phyloP scores from a whole-genome alignment of 192 early-diverging fungal genomes.

The Geranomyces variabilis region DNA sequence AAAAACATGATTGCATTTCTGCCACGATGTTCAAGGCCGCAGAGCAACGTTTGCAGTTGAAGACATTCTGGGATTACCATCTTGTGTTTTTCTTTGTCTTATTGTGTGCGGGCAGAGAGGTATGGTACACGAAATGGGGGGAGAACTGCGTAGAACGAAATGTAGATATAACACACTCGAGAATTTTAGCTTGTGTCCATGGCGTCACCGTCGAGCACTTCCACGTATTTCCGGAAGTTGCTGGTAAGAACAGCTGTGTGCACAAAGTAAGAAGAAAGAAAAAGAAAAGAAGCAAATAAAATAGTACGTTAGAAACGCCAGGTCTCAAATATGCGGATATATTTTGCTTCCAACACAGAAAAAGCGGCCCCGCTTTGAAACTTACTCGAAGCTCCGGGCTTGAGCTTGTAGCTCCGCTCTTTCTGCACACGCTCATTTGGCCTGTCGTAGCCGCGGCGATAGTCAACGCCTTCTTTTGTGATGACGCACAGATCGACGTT shows the following conservation, averaged over 20 bases:
- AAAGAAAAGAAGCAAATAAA: neutral
- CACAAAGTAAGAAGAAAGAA: neutral
- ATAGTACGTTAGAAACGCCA: constrained; percentile 4
- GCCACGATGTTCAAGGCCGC: too few species aligned
- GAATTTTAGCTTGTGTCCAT: constrained; percentile 63
- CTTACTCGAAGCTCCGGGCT: constrained; percentile 45
- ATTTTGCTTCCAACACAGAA: neutral
- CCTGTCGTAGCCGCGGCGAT: constrained; percentile 78
- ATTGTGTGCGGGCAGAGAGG: too few species aligned
- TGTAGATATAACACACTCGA: too few species aligned
- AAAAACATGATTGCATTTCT: too few species aligned
- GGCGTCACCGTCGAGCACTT: constrained; percentile 66
- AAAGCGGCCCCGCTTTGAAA: too few species aligned
- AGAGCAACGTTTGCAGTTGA: too few species aligned
- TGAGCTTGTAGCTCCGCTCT: constrained; percentile 77
- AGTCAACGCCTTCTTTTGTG: constrained; percentile 81
- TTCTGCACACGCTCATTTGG: constrained; percentile 89
- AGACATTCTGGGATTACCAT: too few species aligned
- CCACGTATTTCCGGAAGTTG: constrained; percentile 56
- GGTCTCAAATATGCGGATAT: neutral
- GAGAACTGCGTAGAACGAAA: too few species aligned
- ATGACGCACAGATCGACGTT: constrained; percentile 96
- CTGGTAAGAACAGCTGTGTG: constrained; percentile 60
- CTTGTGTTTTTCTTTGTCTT: too few species aligned
- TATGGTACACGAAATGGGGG: too few species aligned